Base-by-base conservation (phyloP, 345 rosid species). In the Viola odorata region DNA sequence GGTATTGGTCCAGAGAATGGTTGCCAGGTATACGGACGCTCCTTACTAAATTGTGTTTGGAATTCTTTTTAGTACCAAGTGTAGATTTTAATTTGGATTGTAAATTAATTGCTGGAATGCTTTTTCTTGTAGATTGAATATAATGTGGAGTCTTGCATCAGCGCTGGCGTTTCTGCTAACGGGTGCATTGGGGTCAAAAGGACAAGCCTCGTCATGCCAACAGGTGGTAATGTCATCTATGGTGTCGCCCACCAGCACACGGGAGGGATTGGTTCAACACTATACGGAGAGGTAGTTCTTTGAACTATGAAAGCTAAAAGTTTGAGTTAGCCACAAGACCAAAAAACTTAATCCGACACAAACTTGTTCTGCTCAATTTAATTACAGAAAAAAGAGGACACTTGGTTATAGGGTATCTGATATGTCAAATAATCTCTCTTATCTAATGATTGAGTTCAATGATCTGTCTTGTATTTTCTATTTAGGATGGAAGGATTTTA, bases 241-340 rank as follows among this genome's bases (percentile, higher is more conserved):
- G 91, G 94, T 0, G 96, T 79, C 54, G 88, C 85, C 16, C 97
- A 92, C 71, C 91, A 84, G 69, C 97, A 92, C 58, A 57, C 84
- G 0, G 91, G 96, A 13, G 97, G 91, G 48, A 17, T 66, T 3
- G 88, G 94, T 65, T 80, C 84, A 69, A 68, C 84, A 71, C 81
- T 92, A 2, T 87, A 80, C 63, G 74, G 91, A 69, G 78, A 92
- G 95, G 96, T 84, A 59, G 72, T n/a, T 63, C 8, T 37, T 44
- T 44, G 9, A 44, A 6, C 47, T 6, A 3, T 44, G 12, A 44
- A 0, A 1, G 12, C 47, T 3, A 44, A 6, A 44, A 44, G 47
- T 6, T 44, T 44, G 47, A 44, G 32, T 23, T 44, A 6, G 47
- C 47, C 47, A 44, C 12, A 1, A 44, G 3, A 3, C 47, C 47